Conservation (phyloP, 129 eudicot genomes). For the Helianthus annuus region DNA sequence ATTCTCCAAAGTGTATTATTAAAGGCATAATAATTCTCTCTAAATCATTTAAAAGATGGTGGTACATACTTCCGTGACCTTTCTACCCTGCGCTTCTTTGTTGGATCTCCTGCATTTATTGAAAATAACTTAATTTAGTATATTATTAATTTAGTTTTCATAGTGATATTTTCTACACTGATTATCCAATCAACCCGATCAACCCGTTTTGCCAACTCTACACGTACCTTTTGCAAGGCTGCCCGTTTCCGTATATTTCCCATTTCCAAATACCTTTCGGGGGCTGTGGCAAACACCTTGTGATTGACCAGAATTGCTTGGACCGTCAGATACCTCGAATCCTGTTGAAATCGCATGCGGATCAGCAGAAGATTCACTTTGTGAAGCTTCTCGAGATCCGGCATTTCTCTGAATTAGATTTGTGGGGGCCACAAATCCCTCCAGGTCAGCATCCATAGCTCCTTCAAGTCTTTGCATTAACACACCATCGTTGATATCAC, state of each 20-base stretch:
- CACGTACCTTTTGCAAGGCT: constrained; percentile 44
- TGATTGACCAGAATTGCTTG: constrained; percentile 51
- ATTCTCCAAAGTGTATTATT: no score
- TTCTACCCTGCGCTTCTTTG: constrained; percentile 70
- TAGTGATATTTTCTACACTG: not conserved
- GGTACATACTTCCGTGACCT: constrained; percentile 62
- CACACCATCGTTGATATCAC: constrained; percentile 33
- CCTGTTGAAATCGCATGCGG: constrained; percentile 51
- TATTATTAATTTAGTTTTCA: not conserved
- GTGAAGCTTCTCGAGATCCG: constrained; percentile 52
- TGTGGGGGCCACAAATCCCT: constrained; percentile 31
- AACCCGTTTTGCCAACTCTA: not conserved
- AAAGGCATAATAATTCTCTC: no score
- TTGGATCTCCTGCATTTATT: constrained; percentile 58
- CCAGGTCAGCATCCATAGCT: constrained; percentile 31
- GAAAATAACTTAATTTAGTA: not conserved
- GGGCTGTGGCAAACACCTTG: constrained; percentile 43
- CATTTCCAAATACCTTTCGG: constrained; percentile 40
- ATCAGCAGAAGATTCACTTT: constrained; percentile 55
- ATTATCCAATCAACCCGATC: not conserved
- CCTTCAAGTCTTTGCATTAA: constrained; percentile 8
- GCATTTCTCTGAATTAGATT: constrained; percentile 30
- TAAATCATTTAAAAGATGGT: not conserved
- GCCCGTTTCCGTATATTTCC: constrained; percentile 33
- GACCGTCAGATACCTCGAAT: constrained; percentile 55